Evolutionary conservation across 2,329 filamentous ascomycete species (phyloP).

Genomic region (Cladophialophora chaetospira): DNA sequence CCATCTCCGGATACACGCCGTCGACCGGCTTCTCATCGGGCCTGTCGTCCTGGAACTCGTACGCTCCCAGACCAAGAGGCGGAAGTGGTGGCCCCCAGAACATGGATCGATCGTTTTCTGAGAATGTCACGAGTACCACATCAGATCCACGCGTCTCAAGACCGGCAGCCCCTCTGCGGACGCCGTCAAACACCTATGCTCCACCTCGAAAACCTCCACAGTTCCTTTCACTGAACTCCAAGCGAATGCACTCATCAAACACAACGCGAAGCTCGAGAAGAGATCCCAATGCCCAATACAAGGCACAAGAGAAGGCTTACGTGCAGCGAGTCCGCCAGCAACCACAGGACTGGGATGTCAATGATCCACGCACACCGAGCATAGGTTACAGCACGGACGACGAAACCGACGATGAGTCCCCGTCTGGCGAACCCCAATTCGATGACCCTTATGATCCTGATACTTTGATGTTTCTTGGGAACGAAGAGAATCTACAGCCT

Average conservation of each 20-base stretch:
- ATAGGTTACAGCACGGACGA: slow-evolving; percentile 60
- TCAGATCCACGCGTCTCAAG: slow-evolving; percentile 59
- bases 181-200: slow-evolving; percentile 79
- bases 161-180: slow-evolving; percentile 69
- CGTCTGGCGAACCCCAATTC: slow-evolving; percentile 77
- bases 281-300: slow-evolving; percentile 72
- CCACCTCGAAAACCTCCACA: slow-evolving; percentile 58
- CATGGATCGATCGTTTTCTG: slow-evolving; percentile 31
- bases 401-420: slow-evolving; percentile 80
- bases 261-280: slow-evolving; percentile 55
- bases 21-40: slow-evolving; percentile 33
- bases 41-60: slow-evolving; percentile 41
- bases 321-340: slow-evolving; percentile 88
- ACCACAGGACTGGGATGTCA: slow-evolving; percentile 69
- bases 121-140: slow-evolving; percentile 12
- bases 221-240: slow-evolving; percentile 48
- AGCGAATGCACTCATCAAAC: slow-evolving; percentile 59
- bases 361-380: slow-evolving; percentile 67
- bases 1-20: slow-evolving; percentile 35
- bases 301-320: slow-evolving; percentile 91
- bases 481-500: slow-evolving; percentile 81
- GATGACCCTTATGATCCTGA: slow-evolving; percentile 91
- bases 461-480: slow-evolving; percentile 84
- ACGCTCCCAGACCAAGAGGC: slow-evolving; percentile 46
- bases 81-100: slow-evolving; percentile 47